Evolutionary conservation across 2,329 filamentous ascomycete species (phyloP).

Genomic region (Escovopsis weberi): DNA sequence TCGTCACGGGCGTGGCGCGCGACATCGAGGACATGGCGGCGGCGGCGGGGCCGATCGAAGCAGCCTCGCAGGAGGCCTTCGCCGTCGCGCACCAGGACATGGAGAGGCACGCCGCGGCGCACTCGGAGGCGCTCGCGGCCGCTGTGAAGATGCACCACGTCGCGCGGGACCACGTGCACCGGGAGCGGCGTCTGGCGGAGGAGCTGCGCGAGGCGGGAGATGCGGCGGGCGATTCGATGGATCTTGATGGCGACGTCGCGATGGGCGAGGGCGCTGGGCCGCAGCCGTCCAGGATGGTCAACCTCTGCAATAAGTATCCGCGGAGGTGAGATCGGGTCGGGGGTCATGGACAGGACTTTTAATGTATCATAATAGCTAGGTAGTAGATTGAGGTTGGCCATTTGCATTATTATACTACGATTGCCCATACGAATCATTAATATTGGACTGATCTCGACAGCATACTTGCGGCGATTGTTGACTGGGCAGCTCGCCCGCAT

Average conservation of each 20-base stretch:
- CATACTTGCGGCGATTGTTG: too few relatives aligned
- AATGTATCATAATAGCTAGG: too few relatives aligned
- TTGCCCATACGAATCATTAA: too few relatives aligned
- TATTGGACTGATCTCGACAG: too few relatives aligned
- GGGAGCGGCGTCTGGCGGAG: background rate
- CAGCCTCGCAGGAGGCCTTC: slow-evolving; percentile 2
- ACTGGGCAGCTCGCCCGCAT: too few relatives aligned
- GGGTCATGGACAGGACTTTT: too few relatives aligned
- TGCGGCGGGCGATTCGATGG: background rate
- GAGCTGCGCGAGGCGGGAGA: background rate
- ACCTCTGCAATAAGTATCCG: too few relatives aligned
- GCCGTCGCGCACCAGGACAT: background rate
- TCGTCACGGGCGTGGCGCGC: background rate
- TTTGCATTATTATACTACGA: too few relatives aligned
- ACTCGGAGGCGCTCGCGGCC: background rate
- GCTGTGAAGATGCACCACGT: background rate
- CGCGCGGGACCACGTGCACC: background rate
- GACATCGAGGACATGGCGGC: background rate
- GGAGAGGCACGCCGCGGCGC: background rate
- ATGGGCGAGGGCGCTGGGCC: background rate
- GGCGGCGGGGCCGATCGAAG: background rate
- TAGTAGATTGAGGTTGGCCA: too few relatives aligned
- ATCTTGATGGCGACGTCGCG: background rate
- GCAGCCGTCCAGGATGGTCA: too few relatives aligned
- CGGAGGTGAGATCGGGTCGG: too few relatives aligned